These are phyloP conservation scores for Penicillium verhagenii DNA, from an alignment of 495 filamentous ascomycete species.

Conservation along the genomic window DNA sequence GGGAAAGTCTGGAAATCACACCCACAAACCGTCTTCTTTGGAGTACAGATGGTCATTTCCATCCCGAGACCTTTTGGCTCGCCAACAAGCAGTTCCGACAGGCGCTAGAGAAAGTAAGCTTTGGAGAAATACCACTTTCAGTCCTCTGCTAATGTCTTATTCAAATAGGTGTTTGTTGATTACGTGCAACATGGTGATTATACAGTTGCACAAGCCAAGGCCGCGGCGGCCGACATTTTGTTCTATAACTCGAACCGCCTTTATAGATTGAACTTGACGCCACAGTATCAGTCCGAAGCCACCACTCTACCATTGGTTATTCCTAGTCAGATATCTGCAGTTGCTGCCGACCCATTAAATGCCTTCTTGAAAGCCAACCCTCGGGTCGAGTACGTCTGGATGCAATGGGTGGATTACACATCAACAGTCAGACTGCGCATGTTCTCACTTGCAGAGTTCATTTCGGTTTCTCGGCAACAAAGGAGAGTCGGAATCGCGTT, in stretches of 20 bases:
- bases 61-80: conserved; percentile 80
- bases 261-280: conserved; percentile 49
- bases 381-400: conserved; percentile 57
- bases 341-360: conserved; percentile 14
- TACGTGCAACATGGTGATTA: conserved; percentile 61
- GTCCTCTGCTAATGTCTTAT: neutral
- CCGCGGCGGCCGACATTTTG: conserved; percentile 58
- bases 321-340: neutral
- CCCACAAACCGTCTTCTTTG: conserved; percentile 78
- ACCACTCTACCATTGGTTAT: neutral
- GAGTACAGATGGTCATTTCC: conserved; percentile 82
- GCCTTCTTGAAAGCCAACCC: conserved; percentile 28
- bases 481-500: conserved; percentile 55
- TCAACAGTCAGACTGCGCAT: conserved; percentile 65
- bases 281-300: conserved; percentile 3
- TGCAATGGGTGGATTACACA: conserved; percentile 82
- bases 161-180: conserved; percentile 55
- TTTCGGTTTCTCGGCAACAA: conserved; percentile 52
- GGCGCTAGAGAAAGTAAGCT: conserved; percentile 60
- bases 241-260: conserved; percentile 71
- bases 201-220: conserved; percentile 55
- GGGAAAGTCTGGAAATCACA: conserved; percentile 72
- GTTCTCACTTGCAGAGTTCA: conserved; percentile 65
- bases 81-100: conserved; percentile 77
- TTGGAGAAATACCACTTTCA: neutral